Evolutionary conservation across 2,329 filamentous ascomycete species (phyloP), one percentile per base, ranked within the genome.

Genomic region (Dothidotthia symphoricarpi): DNA sequence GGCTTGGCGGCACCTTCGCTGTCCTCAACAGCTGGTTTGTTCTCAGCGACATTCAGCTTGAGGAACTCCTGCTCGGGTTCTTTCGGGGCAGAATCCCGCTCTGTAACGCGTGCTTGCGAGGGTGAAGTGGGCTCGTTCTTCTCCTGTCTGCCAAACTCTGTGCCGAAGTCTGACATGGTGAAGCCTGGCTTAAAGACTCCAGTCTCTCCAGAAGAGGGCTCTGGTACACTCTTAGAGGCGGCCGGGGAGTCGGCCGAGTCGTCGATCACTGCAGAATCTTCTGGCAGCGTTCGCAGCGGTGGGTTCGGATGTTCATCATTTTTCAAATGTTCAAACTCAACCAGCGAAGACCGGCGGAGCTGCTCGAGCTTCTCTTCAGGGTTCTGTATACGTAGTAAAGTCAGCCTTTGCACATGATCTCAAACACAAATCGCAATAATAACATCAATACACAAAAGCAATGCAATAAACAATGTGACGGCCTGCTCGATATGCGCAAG

Each of bases 291-390:
- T 38, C 66, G 56, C 26, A 61, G 31, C 2, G 66, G 64, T 2
- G 57, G 49, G 14, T 63, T 28, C 12, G 58, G 54, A 26, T 65
- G 57, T 14, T 53, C 45, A 6, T 61, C 60, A 17, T 56, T 53
- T 41, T 59, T 67, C 34, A 69, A 43, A 39, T 69, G 66, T 39
- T 69, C 65, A 46, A 69, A 59, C 43, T 69, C 67, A 45, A 68
- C 49, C 13, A 74, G 54, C 2, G 72, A 75, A 24, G 64, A 69
- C 16, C 69, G 64, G 28, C 72, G 68, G 9, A 75, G 66, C 43
- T 71, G 53, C 42, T 75, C 72, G 42, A 75, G 71, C 51, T 69
- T 68, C 30, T 63, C 61, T 28, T 58, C 53, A 1, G 73, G 73
- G 38, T 75, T 66, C 72, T 75, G 65, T n/a, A 47, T 13, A 45